Percentiles rank a stretch among this genome's conserved stretches.
phyloP scores from a whole-genome alignment of 2,329 filamentous ascomycete genomes.

The Thielaviopsis populi region DNA sequence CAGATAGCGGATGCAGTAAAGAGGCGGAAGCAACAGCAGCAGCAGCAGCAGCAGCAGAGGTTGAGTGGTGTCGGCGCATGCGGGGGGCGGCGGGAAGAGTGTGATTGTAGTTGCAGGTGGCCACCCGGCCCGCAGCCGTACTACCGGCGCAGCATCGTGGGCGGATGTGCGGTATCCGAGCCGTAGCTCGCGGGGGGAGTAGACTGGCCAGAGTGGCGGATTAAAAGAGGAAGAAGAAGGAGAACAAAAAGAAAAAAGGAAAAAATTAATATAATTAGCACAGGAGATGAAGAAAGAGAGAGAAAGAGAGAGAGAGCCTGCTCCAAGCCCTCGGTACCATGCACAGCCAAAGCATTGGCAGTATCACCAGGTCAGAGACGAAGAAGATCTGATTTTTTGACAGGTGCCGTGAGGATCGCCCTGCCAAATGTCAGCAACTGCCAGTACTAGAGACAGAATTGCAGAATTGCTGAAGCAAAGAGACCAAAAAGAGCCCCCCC shows the following conservation, averaged over 20 bases:
- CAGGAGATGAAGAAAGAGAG: not conserved
- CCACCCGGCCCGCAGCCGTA: conserved; percentile 16
- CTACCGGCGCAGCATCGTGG: conserved; percentile 17
- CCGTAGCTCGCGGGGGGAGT: conserved; percentile 17
- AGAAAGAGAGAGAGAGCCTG: not conserved
- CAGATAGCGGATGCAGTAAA: not conserved
- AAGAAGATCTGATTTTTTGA: not conserved
- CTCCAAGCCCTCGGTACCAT: not conserved
- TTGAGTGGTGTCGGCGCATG: not conserved
- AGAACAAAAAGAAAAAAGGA: not conserved
- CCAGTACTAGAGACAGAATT: too few species aligned
- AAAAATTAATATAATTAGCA: not conserved
- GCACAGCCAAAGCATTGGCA: not conserved
- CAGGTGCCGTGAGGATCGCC: not conserved
- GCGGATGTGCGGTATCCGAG: conserved; percentile 18
- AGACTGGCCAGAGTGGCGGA: conserved; percentile 17
- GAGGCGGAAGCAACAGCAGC: not conserved
- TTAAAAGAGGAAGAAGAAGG: conserved; percentile 3
- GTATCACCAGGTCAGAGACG: not conserved
- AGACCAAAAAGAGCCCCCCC: not conserved
- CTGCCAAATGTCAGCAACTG: not conserved
- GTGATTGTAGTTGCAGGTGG: conserved; percentile 8
- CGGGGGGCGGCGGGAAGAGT: not conserved
- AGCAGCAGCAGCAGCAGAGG: not conserved
- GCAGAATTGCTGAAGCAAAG: too few species aligned